Percentiles rank a stretch among this genome's conserved stretches.
These are phyloP conservation scores for Pleurotus ostreatus DNA, from an alignment of 768 basidiomycete species.

Conservation along the genomic window DNA sequence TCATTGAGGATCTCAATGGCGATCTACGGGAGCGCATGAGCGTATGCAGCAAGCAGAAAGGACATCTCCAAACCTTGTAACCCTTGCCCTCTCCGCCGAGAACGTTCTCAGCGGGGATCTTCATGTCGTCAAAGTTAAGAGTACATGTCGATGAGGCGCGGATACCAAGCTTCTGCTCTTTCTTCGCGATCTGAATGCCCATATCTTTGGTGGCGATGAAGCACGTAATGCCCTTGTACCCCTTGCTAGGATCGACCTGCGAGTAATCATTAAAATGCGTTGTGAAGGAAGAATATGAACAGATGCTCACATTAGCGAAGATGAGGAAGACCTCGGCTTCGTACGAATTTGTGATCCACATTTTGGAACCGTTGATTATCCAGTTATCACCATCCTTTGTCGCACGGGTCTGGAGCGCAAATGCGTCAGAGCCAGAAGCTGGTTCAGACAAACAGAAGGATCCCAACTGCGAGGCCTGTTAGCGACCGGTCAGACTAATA, in stretches of 20 bases:
- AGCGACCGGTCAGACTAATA: background rate
- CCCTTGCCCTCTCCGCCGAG: slow-evolving; percentile 91
- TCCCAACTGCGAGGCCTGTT: slow-evolving; percentile 58
- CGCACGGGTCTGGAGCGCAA: slow-evolving; percentile 92
- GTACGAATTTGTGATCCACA: slow-evolving; percentile 97
- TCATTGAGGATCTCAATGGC: slow-evolving; percentile 98
- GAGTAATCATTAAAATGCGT: background rate
- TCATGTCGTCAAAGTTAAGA: slow-evolving; percentile 91
- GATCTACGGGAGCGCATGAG: slow-evolving; percentile 40
- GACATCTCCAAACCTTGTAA: slow-evolving; percentile 58
- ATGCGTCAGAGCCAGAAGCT: slow-evolving; percentile 93
- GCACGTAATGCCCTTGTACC: slow-evolving; percentile 99
- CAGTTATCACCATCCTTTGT: slow-evolving; percentile 82
- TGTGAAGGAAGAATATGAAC: background rate
- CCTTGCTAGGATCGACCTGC: slow-evolving; percentile 81
- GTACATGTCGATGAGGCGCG: slow-evolving; percentile 94
- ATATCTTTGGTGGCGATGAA: slow-evolving; percentile 95
- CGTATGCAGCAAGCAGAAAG: background rate
- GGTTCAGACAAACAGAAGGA: slow-evolving; percentile 95
- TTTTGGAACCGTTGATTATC: slow-evolving; percentile 94
- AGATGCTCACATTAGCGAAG: slow-evolving; percentile 77
- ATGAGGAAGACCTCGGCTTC: slow-evolving; percentile 92
- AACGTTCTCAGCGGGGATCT: slow-evolving; percentile 78
- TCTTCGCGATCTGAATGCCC: slow-evolving; percentile 97
- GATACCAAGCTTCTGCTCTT: slow-evolving; percentile 98